A percentile compares a stretch with the other conserved stretches of the same genome.
Conservation (phyloP, 495 filamentous ascomycete species). For the Penicillium ucsense region DNA sequence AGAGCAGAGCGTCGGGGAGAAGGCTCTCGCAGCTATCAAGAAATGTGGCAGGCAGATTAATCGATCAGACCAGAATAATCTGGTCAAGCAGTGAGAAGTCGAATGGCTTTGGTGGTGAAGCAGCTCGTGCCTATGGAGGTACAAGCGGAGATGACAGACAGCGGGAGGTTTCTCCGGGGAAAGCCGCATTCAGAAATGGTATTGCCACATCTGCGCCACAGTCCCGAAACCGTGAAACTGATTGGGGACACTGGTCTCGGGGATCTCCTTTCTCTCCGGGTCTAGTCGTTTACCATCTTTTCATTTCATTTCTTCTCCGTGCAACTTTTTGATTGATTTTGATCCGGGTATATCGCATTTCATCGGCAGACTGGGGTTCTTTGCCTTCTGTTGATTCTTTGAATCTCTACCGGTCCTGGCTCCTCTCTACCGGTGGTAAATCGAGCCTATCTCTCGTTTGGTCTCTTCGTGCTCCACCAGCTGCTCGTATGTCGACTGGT, state of each 20-base stretch:
- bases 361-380: constrained; percentile 22
- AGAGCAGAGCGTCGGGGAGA: neutral
- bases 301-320: constrained; percentile 5
- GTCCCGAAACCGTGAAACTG: constrained; percentile 11
- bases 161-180: neutral
- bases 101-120: neutral
- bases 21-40: neutral
- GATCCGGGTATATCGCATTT: constrained; percentile 17
- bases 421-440: constrained; percentile 4
- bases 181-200: constrained; percentile 13
- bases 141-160: no score
- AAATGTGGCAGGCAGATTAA: neutral
- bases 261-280: constrained; percentile 15
- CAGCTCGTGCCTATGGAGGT: neutral
- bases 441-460: constrained; percentile 8
- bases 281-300: neutral
- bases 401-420: constrained; percentile 19
- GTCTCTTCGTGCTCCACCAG: constrained; percentile 5
- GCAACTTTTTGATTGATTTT: constrained; percentile 8
- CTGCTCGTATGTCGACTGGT: constrained; percentile 44
- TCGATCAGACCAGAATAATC: neutral
- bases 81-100: no score
- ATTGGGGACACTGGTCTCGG: neutral
- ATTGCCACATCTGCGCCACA: constrained; percentile 22
- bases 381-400: constrained; percentile 2